Evolutionary conservation across 495 filamentous ascomycete species (phyloP).

Genomic region (Xylaria palmicola): DNA sequence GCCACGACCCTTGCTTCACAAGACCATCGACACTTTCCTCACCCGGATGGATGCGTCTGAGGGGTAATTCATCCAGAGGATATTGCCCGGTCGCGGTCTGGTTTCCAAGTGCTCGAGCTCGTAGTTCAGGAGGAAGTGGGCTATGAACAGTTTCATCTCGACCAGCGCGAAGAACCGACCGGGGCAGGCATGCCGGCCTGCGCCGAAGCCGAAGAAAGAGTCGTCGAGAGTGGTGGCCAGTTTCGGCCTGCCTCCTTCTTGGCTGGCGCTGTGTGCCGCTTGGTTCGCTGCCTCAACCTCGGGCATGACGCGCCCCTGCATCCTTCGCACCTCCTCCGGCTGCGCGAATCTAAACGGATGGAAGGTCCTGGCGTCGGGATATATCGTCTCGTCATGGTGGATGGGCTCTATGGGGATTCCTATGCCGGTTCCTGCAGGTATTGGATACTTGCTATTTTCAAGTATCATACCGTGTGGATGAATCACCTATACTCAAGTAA

Average conservation of each 20-base stretch:
- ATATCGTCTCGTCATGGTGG: conserved; percentile 16
- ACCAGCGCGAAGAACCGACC: conserved; percentile 40
- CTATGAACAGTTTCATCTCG: conserved; percentile 40
- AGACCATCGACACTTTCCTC: too few relatives aligned
- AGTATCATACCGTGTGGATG: not conserved
- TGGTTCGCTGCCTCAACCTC: too few relatives aligned
- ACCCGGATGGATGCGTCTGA: too few relatives aligned
- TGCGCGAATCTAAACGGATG: conserved; percentile 20
- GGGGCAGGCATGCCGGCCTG: conserved; percentile 32
- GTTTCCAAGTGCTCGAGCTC: conserved; percentile 28
- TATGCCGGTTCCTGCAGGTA: conserved; percentile 8
- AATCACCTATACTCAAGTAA: conserved; percentile 11
- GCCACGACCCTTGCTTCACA: too few relatives aligned
- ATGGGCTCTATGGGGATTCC: conserved; percentile 14
- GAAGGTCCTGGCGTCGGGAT: conserved; percentile 16
- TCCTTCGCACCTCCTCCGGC: not conserved
- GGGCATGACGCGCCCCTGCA: too few relatives aligned
- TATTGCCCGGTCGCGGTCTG: too few relatives aligned
- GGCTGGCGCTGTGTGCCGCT: too few relatives aligned
- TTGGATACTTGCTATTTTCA: conserved; percentile 3
- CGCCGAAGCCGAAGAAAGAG: conserved; percentile 31
- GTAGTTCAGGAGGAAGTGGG: conserved; percentile 35
- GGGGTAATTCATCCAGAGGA: too few relatives aligned
- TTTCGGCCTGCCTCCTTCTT: conserved; percentile 22
- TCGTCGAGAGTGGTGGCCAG: conserved; percentile 24